phyloP scores from a whole-genome alignment of 768 basidiomycete species.

The Crucibulum laeve region DNA sequence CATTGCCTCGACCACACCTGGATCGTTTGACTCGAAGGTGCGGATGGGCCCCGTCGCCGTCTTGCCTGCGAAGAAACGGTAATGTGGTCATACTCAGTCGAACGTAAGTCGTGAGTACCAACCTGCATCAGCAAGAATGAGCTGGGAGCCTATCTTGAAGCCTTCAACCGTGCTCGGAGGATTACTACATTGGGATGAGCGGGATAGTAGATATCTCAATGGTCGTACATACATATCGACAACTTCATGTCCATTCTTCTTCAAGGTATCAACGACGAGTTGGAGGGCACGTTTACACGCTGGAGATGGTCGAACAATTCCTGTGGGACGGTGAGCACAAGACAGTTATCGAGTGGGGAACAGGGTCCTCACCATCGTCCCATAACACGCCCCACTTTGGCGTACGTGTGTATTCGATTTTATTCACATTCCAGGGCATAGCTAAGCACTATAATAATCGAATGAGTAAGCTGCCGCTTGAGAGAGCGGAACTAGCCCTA shows the following conservation, averaged over 20 bases:
- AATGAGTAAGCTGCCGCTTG: constrained; percentile 18
- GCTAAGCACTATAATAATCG: constrained; percentile 27
- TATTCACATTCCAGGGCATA: constrained; percentile 34
- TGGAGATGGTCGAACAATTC: constrained; percentile 54
- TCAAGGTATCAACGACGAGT: constrained; percentile 37
- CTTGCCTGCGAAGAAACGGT: constrained; percentile 12
- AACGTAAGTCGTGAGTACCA: constrained; percentile 3
- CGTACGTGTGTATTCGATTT: constrained; percentile 22
- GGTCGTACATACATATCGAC: constrained; percentile 34
- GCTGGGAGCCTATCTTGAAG: constrained; percentile 46
- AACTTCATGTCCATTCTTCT: constrained; percentile 44
- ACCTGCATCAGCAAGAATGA: constrained; percentile 50
- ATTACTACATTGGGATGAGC: constrained; percentile 15
- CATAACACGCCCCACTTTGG: constrained; percentile 58
- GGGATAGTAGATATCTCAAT: neutral
- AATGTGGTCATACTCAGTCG: neutral
- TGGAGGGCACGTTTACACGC: constrained; percentile 53
- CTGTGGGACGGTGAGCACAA: constrained; percentile 19
- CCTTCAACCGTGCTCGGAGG: constrained; percentile 49
- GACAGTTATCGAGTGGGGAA: no score
- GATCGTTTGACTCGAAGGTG: constrained; percentile 42
- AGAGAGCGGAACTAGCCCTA: constrained; percentile 16
- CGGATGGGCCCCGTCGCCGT: constrained; percentile 27
- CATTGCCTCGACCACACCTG: constrained; percentile 36
- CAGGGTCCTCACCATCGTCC: constrained; percentile 49